These are phyloP conservation scores for Persicaria tinctoria DNA, from an alignment of 148 eudicot genomes.

Conservation along the genomic window DNA sequence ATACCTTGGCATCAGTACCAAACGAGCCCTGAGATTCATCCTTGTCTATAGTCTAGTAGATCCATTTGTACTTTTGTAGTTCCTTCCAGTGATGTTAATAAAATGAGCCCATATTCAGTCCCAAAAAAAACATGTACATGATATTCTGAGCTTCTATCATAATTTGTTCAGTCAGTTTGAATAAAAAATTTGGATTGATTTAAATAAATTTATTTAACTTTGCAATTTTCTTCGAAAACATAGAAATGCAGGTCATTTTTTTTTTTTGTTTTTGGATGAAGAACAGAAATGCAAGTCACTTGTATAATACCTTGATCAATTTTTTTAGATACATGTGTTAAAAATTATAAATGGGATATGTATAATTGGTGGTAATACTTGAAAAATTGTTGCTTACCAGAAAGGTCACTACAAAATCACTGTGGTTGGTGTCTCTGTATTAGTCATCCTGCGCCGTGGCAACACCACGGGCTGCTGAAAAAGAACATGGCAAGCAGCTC, in stretches of 20 bases:
- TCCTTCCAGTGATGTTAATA: too few relatives aligned
- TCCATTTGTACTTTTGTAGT: background rate
- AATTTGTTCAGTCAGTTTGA: too few relatives aligned
- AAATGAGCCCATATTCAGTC: too few relatives aligned
- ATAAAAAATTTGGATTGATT: background rate
- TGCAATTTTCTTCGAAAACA: background rate
- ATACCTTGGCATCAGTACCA: too few relatives aligned
- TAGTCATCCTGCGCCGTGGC: background rate
- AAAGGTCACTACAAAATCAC: background rate
- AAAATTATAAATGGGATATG: background rate
- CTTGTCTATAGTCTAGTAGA: background rate
- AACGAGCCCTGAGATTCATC: background rate
- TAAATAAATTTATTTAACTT: background rate
- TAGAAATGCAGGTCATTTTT: background rate
- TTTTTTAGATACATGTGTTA: background rate
- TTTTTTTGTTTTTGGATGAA: too few relatives aligned
- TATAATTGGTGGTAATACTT: background rate
- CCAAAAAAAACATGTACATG: too few relatives aligned
- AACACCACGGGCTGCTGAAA: background rate
- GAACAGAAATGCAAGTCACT: background rate
- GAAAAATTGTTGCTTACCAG: background rate
- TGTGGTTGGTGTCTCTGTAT: background rate
- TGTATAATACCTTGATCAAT: background rate
- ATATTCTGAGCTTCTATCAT: too few relatives aligned
- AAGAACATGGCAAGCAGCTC: constrained; percentile 10